A percentile compares a stretch with the other conserved stretches of the same genome.
Conservation (phyloP, 2,329 filamentous ascomycete genomes). For the Hypoxylon sp. region DNA sequence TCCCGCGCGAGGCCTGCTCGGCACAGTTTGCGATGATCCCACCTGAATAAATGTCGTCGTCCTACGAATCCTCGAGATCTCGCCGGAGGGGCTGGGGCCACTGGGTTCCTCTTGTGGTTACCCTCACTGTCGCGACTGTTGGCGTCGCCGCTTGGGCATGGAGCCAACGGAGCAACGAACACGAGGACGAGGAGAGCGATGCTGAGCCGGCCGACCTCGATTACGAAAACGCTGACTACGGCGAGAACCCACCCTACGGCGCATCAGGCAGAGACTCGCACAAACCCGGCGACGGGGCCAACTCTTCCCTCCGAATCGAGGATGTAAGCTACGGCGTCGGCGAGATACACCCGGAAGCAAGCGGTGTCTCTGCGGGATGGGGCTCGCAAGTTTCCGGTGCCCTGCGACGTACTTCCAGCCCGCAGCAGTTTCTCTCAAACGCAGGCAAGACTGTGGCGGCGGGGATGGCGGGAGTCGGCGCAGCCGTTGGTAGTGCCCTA, state of each 20-base stretch:
- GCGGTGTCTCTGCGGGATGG: conserved; percentile 68
- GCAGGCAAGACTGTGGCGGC: conserved; percentile 86
- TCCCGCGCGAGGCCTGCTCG: conserved; percentile 34
- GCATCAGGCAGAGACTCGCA: conserved; percentile 56
- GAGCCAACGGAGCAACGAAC: conserved; percentile 85
- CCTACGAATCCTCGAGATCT: conserved; percentile 75
- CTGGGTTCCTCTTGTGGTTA: conserved; percentile 90
- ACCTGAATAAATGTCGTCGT: conserved; percentile 69
- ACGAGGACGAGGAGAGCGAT: conserved; percentile 75
- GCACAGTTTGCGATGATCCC: conserved; percentile 58
- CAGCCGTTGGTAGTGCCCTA: conserved; percentile 84
- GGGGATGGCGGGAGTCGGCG: conserved; percentile 85
- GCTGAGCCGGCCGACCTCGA: conserved; percentile 65
- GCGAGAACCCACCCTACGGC: conserved; percentile 67
- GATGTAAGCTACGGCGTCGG: conserved; percentile 62
- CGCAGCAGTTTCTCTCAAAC: conserved; percentile 88
- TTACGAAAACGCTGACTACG: conserved; percentile 64
- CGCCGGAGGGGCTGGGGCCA: conserved; percentile 77
- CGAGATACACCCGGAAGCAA: conserved; percentile 55
- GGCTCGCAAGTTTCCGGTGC: conserved; percentile 85
- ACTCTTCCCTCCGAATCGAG: conserved; percentile 58
- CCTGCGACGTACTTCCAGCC: conserved; percentile 84
- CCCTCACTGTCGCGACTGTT: conserved; percentile 87
- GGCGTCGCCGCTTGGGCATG: conserved; percentile 93
- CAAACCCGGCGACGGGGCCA: conserved; percentile 55